Evolutionary conservation across 306 rosid genomes (phyloP), one percentile per base, ranked within the genome.

Genomic region (Prunus davidiana): DNA sequence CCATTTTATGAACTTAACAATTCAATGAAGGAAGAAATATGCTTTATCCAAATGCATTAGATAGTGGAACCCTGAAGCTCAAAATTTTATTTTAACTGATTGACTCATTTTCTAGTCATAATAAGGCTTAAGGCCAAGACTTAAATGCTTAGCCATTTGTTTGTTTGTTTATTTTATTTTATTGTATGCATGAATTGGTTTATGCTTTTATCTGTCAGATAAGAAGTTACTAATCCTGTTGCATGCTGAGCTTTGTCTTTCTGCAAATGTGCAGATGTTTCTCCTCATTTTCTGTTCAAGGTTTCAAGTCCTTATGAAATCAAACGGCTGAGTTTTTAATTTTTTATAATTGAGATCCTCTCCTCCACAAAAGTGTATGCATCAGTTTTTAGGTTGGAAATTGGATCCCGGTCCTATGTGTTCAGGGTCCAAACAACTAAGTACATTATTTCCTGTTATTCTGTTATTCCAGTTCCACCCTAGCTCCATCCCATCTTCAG

Each of bases 11-110:
- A 6, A 32, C 9, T 45, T 56, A 30, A 62, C 46, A 68, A 38
- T 62, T 76, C 28, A 47, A 43, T 80, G 69, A 54, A 34, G 50
- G 58, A 65, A 62, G 67, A 62, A 64, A 34, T 15, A 10, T 25
- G 20, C 18, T 49, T 58, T 69, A 51, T 73, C 61, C 34, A 12
- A n/a, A 74, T 74, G 30, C 80, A 24, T 38, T 54, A 56, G 14
- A 12, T 69, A 55, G 20, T 56, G 32, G 62, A 20, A 1, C 54
- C 7, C 55, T 54, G 67, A 12, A 22, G 0, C 28, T 24, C 61
- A 22, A 20, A 22, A 20, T 1, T 58, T 2, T 24, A 2, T 16
- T 1, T 62, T 62, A 27, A 27, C 20, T 14, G n/a, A 18, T 14
- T 30, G n/a, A 28, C 20, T 15, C 6, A 19, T 28, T 62, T 24